Evolutionary conservation across 1,284 basidiomycete species (phyloP), one percentile per base, ranked within the genome.

Genomic region (Cutaneotrichosporon arboriforme): DNA sequence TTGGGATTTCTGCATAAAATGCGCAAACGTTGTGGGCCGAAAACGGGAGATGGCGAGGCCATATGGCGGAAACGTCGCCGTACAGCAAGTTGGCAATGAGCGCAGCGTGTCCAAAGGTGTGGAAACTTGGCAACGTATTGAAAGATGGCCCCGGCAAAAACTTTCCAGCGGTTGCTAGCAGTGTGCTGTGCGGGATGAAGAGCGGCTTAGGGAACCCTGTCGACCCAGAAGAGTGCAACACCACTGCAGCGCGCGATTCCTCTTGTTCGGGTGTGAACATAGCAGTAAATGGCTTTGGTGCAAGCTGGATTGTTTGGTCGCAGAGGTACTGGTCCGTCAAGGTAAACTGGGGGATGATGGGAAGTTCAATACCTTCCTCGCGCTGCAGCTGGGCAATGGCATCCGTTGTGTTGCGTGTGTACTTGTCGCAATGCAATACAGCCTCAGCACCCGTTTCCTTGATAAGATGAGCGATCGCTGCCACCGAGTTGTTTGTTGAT

Each of bases 201-300:
- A 71, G 69, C 12, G 70, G 69, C 49, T 73, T 74, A 9, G 77
- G 77, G 44, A 76, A 73, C 22, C 80, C 75, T 4, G 81, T 81
- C 12, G 81, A 83, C 34, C 83, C 83, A 1, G 78, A 80, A 4
- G 82, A 83, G 59, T 85, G 84, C 17, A 85, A 71, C 48, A 84
- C 77, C 10, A 82, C 78, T 10, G 78, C 72, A 3, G 78, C 76
- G 20, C 81, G 66, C 13, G 69, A 59, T 8, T 55, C 53, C 61
- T 83, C 81, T 49, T 78, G 71, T 14, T 80, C 73, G 2, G 79
- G 79, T 1, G 67, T 76, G n/a, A 82, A 65, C 35, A 70, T 62
- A 1, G 69, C 58, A 8, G 70, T 65, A 60, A 74, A 78, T 1
- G 60, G 53, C 3, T 70, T 63, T 43, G 5, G 26, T 10, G 10